phyloP scores from a whole-genome alignment of 139 green algal genomes.

The Tetraselmis striata region DNA sequence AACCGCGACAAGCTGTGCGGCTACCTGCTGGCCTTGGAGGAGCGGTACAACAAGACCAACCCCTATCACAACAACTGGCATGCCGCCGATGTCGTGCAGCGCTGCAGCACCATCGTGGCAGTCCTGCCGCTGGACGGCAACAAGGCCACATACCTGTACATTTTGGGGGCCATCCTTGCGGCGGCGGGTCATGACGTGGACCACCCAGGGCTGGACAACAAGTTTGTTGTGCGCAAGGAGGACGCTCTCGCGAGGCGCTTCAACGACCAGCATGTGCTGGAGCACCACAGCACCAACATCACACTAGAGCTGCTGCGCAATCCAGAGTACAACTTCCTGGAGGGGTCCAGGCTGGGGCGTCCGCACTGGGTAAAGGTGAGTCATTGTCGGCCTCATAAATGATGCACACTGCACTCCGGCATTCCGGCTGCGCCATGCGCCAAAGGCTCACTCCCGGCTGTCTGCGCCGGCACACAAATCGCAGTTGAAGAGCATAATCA shows the following conservation, averaged over 20 bases:
- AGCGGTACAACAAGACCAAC: neutral
- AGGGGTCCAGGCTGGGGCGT: neutral
- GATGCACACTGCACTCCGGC: neutral
- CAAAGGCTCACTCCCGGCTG: neutral
- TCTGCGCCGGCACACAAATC: too few relatives aligned
- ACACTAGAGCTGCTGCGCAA: constrained; percentile 6
- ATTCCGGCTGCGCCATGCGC: neutral
- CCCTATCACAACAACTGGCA: neutral
- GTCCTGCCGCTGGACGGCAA: neutral
- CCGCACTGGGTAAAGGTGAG: neutral
- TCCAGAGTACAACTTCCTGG: constrained; percentile 12
- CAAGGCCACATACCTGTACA: neutral
- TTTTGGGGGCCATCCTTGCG: neutral
- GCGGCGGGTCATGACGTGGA: constrained; percentile 15
- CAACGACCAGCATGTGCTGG: constrained; percentile 41
- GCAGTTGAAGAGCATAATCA: neutral
- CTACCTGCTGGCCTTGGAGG: neutral
- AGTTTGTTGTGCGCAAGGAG: constrained; percentile 32
- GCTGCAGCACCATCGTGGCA: neutral
- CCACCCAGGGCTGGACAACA: constrained; percentile 38
- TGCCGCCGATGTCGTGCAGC: neutral
- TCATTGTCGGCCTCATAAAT: neutral
- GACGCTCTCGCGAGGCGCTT: constrained; percentile 40
- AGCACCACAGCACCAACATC: constrained; percentile 22
- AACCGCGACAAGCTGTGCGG: neutral